Evolutionary conservation across 2,329 filamentous ascomycete genomes (phyloP), one percentile per base, ranked within the genome.

Genomic region (Xylaria sp.): DNA sequence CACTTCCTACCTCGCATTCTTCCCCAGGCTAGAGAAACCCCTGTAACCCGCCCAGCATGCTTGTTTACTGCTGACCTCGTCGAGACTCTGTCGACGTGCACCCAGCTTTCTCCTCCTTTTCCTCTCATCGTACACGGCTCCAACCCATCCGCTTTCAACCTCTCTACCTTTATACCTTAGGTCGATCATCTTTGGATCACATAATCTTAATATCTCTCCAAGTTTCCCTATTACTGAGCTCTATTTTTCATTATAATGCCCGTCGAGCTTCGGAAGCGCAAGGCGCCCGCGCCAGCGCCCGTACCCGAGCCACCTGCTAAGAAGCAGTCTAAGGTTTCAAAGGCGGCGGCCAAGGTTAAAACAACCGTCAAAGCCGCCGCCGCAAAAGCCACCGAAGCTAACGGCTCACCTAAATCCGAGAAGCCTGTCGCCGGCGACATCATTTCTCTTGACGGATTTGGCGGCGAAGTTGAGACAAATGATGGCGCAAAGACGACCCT

Each of bases 401-500:
- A 79, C 72, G 76, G 77, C 64, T 75, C 79, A 7, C 74, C 78
- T 61, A 80, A 81, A 70, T 70, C 77, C 33, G 76, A 73, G 56
- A 83, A 85, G 77, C 82, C 85, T 56, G 83, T 81, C 42, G 86
- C 87, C 65, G 89, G 88, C 75, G 83, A 87, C 63, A 81, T 81
- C 63, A 83, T 91, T 74, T 79, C 83, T 70, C 84, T 90, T 54
- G 86, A 88, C 49, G 83, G 80, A 67, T 90, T 91, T 75, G 89
- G 89, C 72, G 88, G 88, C 71, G 90, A 96, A 77, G 83, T 99
- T 71, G 89, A 96, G 84, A 96, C 91, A 71, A 90, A 98, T 73
- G 93, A 97, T 72, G 94, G 94, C 75, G 83, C 86, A 63, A 92
- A 91, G 82, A 94, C 92, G 6, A 93, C 89, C 1, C 84, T 99